A percentile compares a stretch with the other conserved stretches of the same genome.
Evolutionary conservation across 148 eudicot genomes (phyloP).

Genomic region (Nyssa sinensis): DNA sequence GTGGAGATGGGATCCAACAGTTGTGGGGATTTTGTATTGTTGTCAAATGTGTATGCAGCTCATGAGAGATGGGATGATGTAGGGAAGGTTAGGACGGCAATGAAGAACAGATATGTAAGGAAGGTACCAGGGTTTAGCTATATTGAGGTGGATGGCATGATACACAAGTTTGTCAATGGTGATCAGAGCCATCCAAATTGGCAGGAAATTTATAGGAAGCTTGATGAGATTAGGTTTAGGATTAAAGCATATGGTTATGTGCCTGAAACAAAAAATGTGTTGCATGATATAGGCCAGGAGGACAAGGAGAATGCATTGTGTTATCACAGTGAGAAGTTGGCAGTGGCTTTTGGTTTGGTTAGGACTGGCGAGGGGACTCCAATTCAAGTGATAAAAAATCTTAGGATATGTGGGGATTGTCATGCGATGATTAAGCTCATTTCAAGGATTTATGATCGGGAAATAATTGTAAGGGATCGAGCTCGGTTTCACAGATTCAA

Average conservation of each 20-base stretch:
- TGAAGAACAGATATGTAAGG: slow-evolving; percentile 60
- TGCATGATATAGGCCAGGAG: slow-evolving; percentile 89
- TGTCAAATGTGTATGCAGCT: slow-evolving; percentile 72
- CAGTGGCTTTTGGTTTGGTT: slow-evolving; percentile 81
- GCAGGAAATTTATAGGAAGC: slow-evolving; percentile 60
- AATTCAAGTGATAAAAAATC: slow-evolving; percentile 74
- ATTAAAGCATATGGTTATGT: slow-evolving; percentile 65
- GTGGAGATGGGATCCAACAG: slow-evolving; percentile 75
- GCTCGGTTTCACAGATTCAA: slow-evolving; percentile 79
- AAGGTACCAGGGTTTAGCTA: slow-evolving; percentile 89
- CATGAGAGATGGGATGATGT: slow-evolving; percentile 80
- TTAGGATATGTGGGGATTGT: slow-evolving; percentile 91
- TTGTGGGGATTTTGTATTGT: slow-evolving; percentile 70
- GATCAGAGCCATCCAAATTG: slow-evolving; percentile 57
- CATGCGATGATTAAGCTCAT: slow-evolving; percentile 75
- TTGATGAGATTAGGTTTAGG: slow-evolving; percentile 64
- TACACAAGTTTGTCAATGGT: slow-evolving; percentile 64
- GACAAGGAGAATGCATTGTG: slow-evolving; percentile 74
- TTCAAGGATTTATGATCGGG: slow-evolving; percentile 66
- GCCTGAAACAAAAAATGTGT: slow-evolving; percentile 65
- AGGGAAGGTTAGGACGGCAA: slow-evolving; percentile 63
- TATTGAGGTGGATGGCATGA: slow-evolving; percentile 56
- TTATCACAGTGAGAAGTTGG: slow-evolving; percentile 84
- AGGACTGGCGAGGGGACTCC: slow-evolving; percentile 41
- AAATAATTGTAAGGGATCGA: slow-evolving; percentile 76